Evolutionary conservation across 768 basidiomycete species (phyloP).

Genomic region (Leccinum boreale): DNA sequence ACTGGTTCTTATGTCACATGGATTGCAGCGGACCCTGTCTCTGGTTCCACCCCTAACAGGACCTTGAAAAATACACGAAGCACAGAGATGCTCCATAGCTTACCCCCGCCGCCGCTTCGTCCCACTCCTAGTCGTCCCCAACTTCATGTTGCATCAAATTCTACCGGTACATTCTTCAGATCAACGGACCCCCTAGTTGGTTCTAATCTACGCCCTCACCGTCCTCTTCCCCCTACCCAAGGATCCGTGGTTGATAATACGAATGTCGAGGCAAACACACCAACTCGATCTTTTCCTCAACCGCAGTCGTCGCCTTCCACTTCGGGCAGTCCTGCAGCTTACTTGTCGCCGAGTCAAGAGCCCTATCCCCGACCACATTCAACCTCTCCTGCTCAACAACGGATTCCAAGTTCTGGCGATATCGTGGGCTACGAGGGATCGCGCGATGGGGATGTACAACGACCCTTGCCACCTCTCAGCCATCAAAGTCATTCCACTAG

Average conservation of each 20-base stretch:
- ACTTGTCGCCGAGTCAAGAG: slow-evolving; percentile 49
- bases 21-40: slow-evolving; percentile 33
- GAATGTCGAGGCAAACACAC: slow-evolving; percentile 17
- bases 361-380: slow-evolving; percentile 64
- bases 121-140: slow-evolving; percentile 30
- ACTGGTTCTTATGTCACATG: slow-evolving; percentile 17
- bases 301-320: slow-evolving; percentile 23
- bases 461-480: slow-evolving; percentile 23
- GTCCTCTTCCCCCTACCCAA: slow-evolving; percentile 31
- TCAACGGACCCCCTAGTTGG: slow-evolving; percentile 17
- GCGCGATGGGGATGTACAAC: slow-evolving; percentile 31
- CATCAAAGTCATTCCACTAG: slow-evolving; percentile 27
- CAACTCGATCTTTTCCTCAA: slow-evolving; percentile 21
- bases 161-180: slow-evolving; percentile 11
- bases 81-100: slow-evolving; percentile 26
- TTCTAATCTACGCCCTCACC: slow-evolving; percentile 21
- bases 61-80: slow-evolving; percentile 28
- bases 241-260: slow-evolving; percentile 17
- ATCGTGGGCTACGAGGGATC: slow-evolving; percentile 11
- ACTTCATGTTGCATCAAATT: slow-evolving; percentile 21
- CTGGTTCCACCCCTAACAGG: slow-evolving; percentile 33
- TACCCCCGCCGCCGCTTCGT: slow-evolving; percentile 21
- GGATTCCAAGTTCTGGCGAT: slow-evolving; percentile 23
- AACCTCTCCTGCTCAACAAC: slow-evolving; percentile 39
- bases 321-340: slow-evolving; percentile 20